Evolutionary conservation across 805 yeast genomes (phyloP).

Genomic region (Candida glaebosa): DNA sequence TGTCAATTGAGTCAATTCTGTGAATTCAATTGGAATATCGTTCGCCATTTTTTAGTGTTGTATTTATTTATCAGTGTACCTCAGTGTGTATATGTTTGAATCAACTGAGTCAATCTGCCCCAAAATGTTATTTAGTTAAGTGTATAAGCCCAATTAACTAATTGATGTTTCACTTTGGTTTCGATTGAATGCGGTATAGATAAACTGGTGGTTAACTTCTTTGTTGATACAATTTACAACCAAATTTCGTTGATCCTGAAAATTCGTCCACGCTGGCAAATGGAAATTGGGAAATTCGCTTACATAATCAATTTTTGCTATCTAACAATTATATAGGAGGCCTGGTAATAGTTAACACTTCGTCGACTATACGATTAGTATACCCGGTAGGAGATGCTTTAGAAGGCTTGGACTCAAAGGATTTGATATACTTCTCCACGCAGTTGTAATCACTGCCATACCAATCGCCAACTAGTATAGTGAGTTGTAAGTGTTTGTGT

Average conservation of each 20-base stretch:
- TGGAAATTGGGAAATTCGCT: too few species aligned
- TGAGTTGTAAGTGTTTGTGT: constrained; percentile 22
- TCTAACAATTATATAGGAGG: constrained; percentile 42
- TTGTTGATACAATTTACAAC: neutral
- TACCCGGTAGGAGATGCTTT: constrained; percentile 28
- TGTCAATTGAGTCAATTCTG: constrained; percentile 89
- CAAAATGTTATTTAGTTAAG: neutral
- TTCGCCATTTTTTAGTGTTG: constrained; percentile 15
- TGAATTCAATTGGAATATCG: constrained; percentile 94
- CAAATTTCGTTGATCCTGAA: constrained; percentile 5
- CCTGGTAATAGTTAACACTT: constrained; percentile 26
- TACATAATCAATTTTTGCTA: neutral
- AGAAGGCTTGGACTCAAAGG: constrained; percentile 17
- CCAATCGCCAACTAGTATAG: constrained; percentile 41
- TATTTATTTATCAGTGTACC: neutral
- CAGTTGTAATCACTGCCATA: constrained; percentile 39
- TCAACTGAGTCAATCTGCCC: neutral
- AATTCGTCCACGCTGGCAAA: constrained; percentile 10
- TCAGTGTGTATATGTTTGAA: constrained; percentile 1
- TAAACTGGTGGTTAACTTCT: constrained; percentile 2
- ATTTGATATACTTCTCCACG: constrained; percentile 25
- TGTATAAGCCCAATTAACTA: neutral
- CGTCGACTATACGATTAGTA: constrained; percentile 35
- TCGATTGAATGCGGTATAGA: constrained; percentile 4
- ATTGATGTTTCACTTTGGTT: neutral